Evolutionary conservation across 202 grass and related monocot genomes (phyloP), one percentile per base, ranked within the genome.

Genomic region (Zizania palustris): DNA sequence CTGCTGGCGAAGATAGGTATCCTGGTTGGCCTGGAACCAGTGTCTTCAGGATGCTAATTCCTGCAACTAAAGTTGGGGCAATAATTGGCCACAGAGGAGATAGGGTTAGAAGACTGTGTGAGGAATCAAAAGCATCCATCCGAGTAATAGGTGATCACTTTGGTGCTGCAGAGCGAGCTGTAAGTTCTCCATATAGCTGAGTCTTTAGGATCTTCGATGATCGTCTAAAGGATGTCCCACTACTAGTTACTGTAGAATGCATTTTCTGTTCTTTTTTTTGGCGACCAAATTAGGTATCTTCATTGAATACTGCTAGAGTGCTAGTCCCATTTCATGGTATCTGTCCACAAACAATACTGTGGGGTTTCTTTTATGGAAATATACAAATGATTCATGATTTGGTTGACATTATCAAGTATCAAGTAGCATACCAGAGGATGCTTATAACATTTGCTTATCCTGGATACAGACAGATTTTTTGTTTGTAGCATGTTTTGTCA

Each of bases 1-100:
- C 75, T 48, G 65, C 68, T 85, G 68, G 15, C 74, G 81, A 81
- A 74, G 75, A 74, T 60, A 85, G 58, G 55, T 88, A 78, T 61
- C 85, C 89, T 85, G 85, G 85, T 42, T 91, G 89, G 85, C 89
- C 89, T 49, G 85, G 89, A 77, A 87, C 71, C 48, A 87, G 54
- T 19, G 85, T 91, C 62, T 91, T 91, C 59, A 84, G 89, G 65
- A 85, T 91, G 60, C 55, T 91, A 19, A 79, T 88, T 72, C 79
- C 74, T 15, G 42, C 74, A n/a, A 86, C 87, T 34, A 83, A 83
- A 49, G 82, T 80, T 0, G 78, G 85, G 3, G 59, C 59, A 6
- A 56, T 88, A 49, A 91, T 88, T 72, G 85, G 89, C 19, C 78
- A 81, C 18, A 82, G 79, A 62, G 89, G 89, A 53, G 82, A 88